Evolutionary conservation across 2,329 filamentous ascomycete genomes (phyloP).

Genomic region (Hymenoscyphus linearis): DNA sequence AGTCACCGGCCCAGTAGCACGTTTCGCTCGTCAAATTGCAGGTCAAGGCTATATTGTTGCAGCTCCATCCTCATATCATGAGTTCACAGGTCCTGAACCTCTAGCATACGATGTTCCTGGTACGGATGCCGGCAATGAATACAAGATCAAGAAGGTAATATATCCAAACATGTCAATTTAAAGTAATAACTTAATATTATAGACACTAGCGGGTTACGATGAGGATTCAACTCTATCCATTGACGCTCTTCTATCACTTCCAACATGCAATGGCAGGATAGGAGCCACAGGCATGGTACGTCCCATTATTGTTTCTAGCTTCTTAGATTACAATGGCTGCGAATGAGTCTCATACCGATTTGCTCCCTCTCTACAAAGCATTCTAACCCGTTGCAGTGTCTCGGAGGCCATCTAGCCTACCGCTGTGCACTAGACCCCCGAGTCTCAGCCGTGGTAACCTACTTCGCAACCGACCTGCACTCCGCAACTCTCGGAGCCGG

Average conservation of each 20-base stretch:
- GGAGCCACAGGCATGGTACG: conserved; percentile 71
- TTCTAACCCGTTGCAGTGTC: not conserved
- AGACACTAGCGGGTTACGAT: conserved; percentile 83
- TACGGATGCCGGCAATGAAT: conserved; percentile 81
- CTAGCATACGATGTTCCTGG: conserved; percentile 82
- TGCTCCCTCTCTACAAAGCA: not conserved
- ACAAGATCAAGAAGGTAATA: conserved; percentile 71
- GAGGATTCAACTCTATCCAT: conserved; percentile 66
- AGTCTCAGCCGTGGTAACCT: conserved; percentile 73
- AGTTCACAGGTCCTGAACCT: conserved; percentile 81
- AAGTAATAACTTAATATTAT: not conserved
- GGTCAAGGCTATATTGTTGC: conserved; percentile 91
- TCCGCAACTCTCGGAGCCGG: conserved; percentile 66
- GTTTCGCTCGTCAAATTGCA: conserved; percentile 87
- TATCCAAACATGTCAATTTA: not conserved
- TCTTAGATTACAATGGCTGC: not conserved
- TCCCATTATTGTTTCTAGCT: not conserved
- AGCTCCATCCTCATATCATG: conserved; percentile 86
- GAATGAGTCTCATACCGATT: not conserved
- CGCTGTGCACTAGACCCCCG: conserved; percentile 69
- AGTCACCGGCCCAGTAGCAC: conserved; percentile 86
- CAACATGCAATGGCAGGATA: conserved; percentile 75
- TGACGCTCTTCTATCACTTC: conserved; percentile 63
- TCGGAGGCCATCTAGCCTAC: conserved; percentile 68
- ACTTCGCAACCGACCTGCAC: conserved; percentile 92